Conservation (phyloP, 768 basidiomycete genomes). For the Tremella mesenterica region DNA sequence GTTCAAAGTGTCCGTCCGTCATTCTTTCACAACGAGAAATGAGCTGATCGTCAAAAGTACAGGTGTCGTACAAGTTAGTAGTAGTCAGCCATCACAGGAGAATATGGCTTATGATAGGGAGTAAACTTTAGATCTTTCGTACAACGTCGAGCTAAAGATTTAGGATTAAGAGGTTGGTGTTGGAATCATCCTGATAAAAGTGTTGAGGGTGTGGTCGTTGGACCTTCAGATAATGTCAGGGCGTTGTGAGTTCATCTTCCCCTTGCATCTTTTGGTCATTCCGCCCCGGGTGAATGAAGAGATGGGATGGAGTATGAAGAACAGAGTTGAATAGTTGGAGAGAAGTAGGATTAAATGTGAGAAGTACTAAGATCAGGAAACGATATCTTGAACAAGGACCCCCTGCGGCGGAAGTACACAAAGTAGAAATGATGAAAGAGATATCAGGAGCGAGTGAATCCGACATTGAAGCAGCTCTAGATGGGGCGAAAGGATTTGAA, state of each 20-base stretch:
- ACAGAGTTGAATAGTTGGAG: background rate
- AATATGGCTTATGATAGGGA: conserved; percentile 11
- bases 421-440: conserved; percentile 30
- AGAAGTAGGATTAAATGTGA: background rate
- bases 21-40: background rate
- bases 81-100: background rate
- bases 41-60: conserved; percentile 9
- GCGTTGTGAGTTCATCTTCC: conserved; percentile 26
- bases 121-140: conserved; percentile 30
- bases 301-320: background rate
- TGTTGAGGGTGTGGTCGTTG: conserved; percentile 38
- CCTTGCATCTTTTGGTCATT: background rate
- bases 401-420: conserved; percentile 25
- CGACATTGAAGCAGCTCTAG: conserved; percentile 17
- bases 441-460: conserved; percentile 17
- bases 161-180: conserved; percentile 36
- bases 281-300: background rate
- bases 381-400: conserved; percentile 24
- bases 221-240: conserved; percentile 22
- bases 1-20: conserved; percentile 28
- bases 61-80: conserved; percentile 27
- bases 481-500: conserved; percentile 8
- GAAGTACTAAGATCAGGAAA: background rate
- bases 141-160: conserved; percentile 28
- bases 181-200: conserved; percentile 36